Percentiles rank a stretch among this genome's conserved stretches.
Conservation (phyloP, 2,329 filamentous ascomycete genomes). For the Rutstroemia sp. region DNA sequence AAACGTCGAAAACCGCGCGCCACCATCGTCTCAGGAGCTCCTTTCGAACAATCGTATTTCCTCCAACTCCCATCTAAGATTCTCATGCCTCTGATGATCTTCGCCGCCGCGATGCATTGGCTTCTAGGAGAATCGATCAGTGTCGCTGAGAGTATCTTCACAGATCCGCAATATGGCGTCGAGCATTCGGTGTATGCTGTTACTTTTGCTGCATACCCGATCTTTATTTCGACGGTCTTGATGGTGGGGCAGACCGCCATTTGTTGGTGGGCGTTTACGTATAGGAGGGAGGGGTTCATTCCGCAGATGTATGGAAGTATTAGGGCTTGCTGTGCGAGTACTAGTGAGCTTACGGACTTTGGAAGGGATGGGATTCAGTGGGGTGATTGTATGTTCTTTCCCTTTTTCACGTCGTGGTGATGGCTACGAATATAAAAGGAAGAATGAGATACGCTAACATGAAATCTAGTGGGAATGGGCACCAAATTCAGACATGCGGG, state of each 20-base stretch:
- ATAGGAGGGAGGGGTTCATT: conserved; percentile 16
- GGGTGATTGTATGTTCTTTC: conserved; percentile 15
- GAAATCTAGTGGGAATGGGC: conserved; percentile 15
- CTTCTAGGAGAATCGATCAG: conserved; percentile 17
- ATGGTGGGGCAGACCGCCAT: conserved; percentile 16
- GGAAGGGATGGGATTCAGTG: conserved; percentile 11
- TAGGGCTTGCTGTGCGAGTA: conserved; percentile 16
- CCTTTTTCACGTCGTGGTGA: too few species aligned
- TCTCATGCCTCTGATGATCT: conserved; percentile 15
- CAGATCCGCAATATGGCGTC: conserved; percentile 9
- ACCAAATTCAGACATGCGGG: conserved; percentile 16
- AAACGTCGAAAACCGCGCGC: conserved; percentile 12
- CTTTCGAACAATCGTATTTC: conserved; percentile 18
- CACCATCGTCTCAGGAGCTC: conserved; percentile 14
- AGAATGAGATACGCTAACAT: not conserved
- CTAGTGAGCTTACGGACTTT: conserved; percentile 16
- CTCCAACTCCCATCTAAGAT: conserved; percentile 15
- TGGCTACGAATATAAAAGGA: too few species aligned
- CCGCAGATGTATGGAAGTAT: conserved; percentile 21
- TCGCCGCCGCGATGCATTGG: conserved; percentile 19
- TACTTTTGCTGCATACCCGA: conserved; percentile 16
- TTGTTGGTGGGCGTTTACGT: conserved; percentile 20
- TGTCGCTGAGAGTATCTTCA: conserved; percentile 16
- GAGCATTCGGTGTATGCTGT: conserved; percentile 17
- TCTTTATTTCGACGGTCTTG: conserved; percentile 15